Conservation (phyloP, 2,329 filamentous ascomycete species). For the Sarocladium brachiariae region DNA sequence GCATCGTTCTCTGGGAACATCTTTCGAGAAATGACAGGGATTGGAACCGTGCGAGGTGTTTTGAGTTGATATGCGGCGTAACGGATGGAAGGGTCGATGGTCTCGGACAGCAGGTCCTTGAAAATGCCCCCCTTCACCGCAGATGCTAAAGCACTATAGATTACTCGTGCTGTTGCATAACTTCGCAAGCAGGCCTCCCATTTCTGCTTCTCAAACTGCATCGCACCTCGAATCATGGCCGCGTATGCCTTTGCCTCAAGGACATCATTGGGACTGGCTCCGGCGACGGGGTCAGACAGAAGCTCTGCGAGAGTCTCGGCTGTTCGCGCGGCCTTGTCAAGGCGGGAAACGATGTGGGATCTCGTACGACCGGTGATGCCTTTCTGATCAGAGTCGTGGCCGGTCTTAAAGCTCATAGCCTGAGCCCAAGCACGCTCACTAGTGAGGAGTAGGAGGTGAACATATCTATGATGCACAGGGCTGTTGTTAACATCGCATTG, state of each 20-base stretch:
- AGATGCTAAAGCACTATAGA: slow-evolving; percentile 70
- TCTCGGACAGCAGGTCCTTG: slow-evolving; percentile 78
- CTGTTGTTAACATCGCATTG: not conserved
- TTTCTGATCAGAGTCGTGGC: slow-evolving; percentile 71
- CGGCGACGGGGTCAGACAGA: slow-evolving; percentile 57
- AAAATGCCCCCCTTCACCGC: slow-evolving; percentile 62
- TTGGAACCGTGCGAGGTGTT: slow-evolving; percentile 75
- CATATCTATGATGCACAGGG: slow-evolving; percentile 49
- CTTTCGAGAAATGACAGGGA: slow-evolving; percentile 70
- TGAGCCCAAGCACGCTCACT: slow-evolving; percentile 92
- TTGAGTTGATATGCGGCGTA: slow-evolving; percentile 92
- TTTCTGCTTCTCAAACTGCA: slow-evolving; percentile 78
- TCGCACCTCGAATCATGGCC: slow-evolving; percentile 66
- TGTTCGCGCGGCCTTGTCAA: slow-evolving; percentile 69
- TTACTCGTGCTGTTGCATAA: slow-evolving; percentile 70
- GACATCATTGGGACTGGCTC: slow-evolving; percentile 62
- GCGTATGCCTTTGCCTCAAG: slow-evolving; percentile 84
- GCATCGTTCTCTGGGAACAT: slow-evolving; percentile 61
- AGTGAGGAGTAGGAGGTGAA: slow-evolving; percentile 72
- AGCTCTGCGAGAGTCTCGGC: slow-evolving; percentile 62
- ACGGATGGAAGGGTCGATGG: slow-evolving; percentile 86
- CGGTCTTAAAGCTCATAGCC: slow-evolving; percentile 88
- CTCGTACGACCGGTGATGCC: slow-evolving; percentile 73
- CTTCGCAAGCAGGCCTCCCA: slow-evolving; percentile 74
- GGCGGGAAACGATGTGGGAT: slow-evolving; percentile 80